Evolutionary conservation across 768 basidiomycete species (phyloP).

Genomic region (Suillus bovinus): DNA sequence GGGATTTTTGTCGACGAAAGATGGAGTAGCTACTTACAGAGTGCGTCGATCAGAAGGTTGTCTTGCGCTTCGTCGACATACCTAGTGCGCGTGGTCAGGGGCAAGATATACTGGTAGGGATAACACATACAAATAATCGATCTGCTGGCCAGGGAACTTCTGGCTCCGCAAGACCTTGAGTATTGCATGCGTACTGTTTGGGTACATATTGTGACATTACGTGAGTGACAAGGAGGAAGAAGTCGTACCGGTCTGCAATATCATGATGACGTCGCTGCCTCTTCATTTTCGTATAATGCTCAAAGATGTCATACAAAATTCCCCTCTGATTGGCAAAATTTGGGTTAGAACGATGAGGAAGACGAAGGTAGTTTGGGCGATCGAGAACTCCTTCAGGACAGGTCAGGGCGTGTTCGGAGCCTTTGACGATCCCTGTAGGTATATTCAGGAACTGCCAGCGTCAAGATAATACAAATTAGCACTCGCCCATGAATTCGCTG

Average conservation of each 20-base stretch:
- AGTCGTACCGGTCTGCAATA: slow-evolving; percentile 55
- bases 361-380: slow-evolving; percentile 41
- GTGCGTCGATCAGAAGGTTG: slow-evolving; percentile 63
- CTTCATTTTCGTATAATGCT: slow-evolving; percentile 50
- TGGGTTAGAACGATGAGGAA: slow-evolving; percentile 53
- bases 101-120: not conserved
- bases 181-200: slow-evolving; percentile 50
- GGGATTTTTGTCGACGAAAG: not conserved
- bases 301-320: slow-evolving; percentile 54
- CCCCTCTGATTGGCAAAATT: slow-evolving; percentile 53
- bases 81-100: slow-evolving; percentile 31
- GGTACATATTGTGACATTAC: not conserved
- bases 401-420: slow-evolving; percentile 55
- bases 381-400: slow-evolving; percentile 42
- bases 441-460: not conserved
- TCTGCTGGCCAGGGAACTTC: slow-evolving; percentile 33
- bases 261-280: slow-evolving; percentile 46
- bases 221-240: not conserved
- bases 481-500: slow-evolving; percentile 64
- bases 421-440: slow-evolving; percentile 56
- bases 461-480: not conserved
- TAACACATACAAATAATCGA: slow-evolving; percentile 55
- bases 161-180: slow-evolving; percentile 33
- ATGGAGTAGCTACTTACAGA: slow-evolving; percentile 39
- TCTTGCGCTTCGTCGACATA: slow-evolving; percentile 80